Conservation (phyloP, 225 moss, liverwort and hornwort genomes). For the Pseudoscleropodium purum region DNA sequence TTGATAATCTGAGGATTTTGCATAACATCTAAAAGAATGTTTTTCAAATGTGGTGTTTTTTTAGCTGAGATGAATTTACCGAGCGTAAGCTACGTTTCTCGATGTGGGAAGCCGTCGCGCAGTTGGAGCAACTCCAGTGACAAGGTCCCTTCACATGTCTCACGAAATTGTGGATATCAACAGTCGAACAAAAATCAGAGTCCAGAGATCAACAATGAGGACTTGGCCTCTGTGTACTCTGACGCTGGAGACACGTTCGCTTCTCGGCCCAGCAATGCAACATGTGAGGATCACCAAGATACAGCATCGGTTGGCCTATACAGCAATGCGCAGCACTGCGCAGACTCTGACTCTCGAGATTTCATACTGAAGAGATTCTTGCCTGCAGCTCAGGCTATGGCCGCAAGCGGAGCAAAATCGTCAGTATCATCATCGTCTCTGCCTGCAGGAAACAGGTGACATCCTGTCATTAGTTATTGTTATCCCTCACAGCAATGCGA, state of each 20-base stretch:
- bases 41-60: neutral
- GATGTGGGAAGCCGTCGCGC: constrained; percentile 11
- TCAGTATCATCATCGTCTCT: neutral
- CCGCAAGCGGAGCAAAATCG: constrained; percentile 24
- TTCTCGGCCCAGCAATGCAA: constrained; percentile 31
- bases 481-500: neutral
- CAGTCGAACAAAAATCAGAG: neutral
- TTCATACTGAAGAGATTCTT: constrained; percentile 86
- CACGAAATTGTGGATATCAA: neutral
- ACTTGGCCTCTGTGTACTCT: constrained; percentile 39
- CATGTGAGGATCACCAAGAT: constrained; percentile 11
- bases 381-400: constrained; percentile 95
- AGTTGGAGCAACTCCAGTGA: constrained; percentile 24
- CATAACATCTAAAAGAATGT: neutral
- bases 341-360: constrained; percentile 56
- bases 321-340: constrained; percentile 7
- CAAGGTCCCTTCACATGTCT: neutral
- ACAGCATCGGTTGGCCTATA: neutral
- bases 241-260: constrained; percentile 44
- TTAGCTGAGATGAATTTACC: constrained; percentile 30
- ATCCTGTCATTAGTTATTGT: neutral
- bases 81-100: constrained; percentile 14
- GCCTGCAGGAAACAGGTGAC: constrained; percentile 18
- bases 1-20: neutral
- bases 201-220: constrained; percentile 17